phyloP scores from a whole-genome alignment of 139 green algal species.

The Zygnema cylindricum region DNA sequence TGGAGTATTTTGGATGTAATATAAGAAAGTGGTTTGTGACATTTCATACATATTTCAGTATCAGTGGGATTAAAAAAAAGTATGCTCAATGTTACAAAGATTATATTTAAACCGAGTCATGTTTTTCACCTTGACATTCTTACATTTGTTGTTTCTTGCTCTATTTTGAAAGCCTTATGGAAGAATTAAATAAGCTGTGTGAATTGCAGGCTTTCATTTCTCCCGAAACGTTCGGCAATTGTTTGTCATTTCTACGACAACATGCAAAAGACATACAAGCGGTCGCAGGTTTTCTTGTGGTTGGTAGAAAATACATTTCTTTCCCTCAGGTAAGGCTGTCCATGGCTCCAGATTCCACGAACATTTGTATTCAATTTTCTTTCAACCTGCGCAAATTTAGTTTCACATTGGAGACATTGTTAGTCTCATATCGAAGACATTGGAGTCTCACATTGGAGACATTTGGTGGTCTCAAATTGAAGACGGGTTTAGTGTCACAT shows the following conservation, averaged over 20 bases:
- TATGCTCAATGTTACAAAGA: neutral
- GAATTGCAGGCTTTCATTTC: slow-evolving; percentile 33
- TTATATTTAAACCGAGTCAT: neutral
- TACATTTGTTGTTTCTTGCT: neutral
- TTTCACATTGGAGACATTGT: too few species aligned
- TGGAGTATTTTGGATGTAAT: too few species aligned
- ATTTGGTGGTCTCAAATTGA: too few species aligned
- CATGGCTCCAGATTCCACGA: too few species aligned
- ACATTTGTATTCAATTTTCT: too few species aligned
- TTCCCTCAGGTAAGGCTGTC: slow-evolving; percentile 50
- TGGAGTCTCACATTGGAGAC: too few species aligned
- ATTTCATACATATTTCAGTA: neutral
- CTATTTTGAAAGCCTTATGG: neutral
- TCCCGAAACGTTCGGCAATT: slow-evolving; percentile 30
- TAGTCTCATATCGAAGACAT: too few species aligned
- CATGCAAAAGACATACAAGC: neutral
- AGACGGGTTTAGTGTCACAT: too few species aligned
- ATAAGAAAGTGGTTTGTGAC: too few species aligned
- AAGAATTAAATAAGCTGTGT: neutral
- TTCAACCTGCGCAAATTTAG: too few species aligned
- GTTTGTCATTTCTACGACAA: slow-evolving; percentile 24
- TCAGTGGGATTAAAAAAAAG: neutral
- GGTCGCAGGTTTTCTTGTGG: slow-evolving; percentile 18
- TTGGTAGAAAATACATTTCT: slow-evolving; percentile 15
- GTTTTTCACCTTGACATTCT: neutral